These are phyloP conservation scores for Taphrina confusa DNA, from an alignment of 1,139 yeast genomes.

Conservation along the genomic window DNA sequence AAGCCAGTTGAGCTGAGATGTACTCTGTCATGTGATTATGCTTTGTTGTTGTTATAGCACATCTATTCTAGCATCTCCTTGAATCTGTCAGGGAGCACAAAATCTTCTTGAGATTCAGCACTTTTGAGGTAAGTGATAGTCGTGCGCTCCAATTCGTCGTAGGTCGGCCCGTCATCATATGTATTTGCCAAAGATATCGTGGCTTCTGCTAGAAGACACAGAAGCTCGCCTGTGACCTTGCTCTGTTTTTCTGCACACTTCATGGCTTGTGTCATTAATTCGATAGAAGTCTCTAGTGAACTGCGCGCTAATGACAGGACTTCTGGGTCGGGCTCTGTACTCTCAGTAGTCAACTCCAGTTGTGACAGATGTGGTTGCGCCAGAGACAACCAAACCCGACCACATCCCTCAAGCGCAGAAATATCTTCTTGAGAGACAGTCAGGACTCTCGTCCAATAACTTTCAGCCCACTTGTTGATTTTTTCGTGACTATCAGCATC, in stretches of 20 bases:
- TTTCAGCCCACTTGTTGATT: constrained; percentile 14
- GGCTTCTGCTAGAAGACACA: constrained; percentile 18
- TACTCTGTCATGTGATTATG: too few relatives aligned
- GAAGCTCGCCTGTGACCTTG: constrained; percentile 4
- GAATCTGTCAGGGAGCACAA: constrained; percentile 10
- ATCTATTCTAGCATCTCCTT: constrained; percentile 4
- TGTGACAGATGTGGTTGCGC: not conserved
- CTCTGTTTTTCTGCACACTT: constrained; percentile 6
- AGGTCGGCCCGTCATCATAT: constrained; percentile 12
- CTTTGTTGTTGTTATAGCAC: too few relatives aligned
- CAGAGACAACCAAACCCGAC: constrained; percentile 19
- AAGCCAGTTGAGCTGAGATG: too few relatives aligned
- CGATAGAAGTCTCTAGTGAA: constrained; percentile 7
- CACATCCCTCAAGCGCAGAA: constrained; percentile 22
- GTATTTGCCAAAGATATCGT: constrained; percentile 11
- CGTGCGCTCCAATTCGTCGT: not conserved
- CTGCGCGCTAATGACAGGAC: not conserved
- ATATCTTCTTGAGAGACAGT: constrained; percentile 8
- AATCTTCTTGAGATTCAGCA: not conserved
- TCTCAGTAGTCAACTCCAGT: not conserved
- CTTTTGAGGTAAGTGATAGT: constrained; percentile 6
- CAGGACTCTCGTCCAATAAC: constrained; percentile 16
- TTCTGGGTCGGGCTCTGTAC: not conserved
- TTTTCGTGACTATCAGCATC: constrained; percentile 1
- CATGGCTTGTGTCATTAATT: constrained; percentile 3